phyloP scores from a whole-genome alignment of 768 basidiomycete genomes.

The Leccinum longicurvipes region DNA sequence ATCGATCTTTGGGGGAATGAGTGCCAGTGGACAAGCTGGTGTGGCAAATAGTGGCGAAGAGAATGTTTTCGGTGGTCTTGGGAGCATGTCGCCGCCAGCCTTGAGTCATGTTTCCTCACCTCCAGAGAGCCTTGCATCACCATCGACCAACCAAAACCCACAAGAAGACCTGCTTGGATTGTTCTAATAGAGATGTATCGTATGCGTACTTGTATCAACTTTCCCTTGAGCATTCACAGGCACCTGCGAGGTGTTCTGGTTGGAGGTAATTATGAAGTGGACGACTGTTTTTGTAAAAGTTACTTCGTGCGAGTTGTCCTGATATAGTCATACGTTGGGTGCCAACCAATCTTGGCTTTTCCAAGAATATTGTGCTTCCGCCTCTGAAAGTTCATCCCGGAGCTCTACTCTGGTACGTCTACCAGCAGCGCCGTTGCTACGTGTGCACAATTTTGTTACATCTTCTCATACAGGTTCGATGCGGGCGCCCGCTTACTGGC shows the following conservation, averaged over 20 bases:
- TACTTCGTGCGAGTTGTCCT: background rate
- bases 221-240: background rate
- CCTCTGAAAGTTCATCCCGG: background rate
- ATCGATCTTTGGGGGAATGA: constrained; percentile 76
- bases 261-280: background rate
- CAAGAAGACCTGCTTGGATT: constrained; percentile 56
- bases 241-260: background rate
- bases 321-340: background rate
- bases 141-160: constrained; percentile 29
- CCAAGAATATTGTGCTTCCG: background rate
- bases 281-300: too few relatives aligned
- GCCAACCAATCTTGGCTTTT: background rate
- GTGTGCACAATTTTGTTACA: background rate
- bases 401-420: background rate
- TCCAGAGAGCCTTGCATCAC: constrained; percentile 22
- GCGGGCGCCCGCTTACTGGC: background rate
- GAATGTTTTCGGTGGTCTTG: constrained; percentile 17
- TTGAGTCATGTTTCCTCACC: constrained; percentile 5
- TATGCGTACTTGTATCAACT: background rate
- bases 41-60: constrained; percentile 11
- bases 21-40: constrained; percentile 22
- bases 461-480: background rate
- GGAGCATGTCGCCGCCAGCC: constrained; percentile 9
- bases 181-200: constrained; percentile 36
- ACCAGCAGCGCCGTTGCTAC: background rate